phyloP scores from a whole-genome alignment of 1,139 yeast genomes.

The Hyphopichia buzzinii region DNA sequence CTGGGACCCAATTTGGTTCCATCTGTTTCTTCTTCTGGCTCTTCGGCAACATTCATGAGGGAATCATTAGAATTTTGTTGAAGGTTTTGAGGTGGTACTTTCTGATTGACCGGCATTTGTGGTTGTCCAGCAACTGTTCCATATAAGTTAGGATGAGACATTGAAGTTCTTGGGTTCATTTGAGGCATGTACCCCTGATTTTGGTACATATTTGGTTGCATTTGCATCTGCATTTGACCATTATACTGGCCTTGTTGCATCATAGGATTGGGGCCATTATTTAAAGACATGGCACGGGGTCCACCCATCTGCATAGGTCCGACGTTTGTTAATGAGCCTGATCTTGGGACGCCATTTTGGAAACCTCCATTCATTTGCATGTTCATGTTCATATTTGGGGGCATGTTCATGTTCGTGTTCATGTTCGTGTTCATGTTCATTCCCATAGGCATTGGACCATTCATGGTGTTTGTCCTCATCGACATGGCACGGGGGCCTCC shows the following conservation, averaged over 20 bases:
- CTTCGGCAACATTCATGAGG: constrained; percentile 41
- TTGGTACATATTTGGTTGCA: neutral
- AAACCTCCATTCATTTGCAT: too few relatives aligned
- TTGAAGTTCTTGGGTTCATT: neutral
- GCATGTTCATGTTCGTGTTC: neutral
- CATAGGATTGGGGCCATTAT: constrained; percentile 4
- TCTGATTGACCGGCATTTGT: constrained; percentile 1
- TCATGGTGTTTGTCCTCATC: constrained; percentile 9
- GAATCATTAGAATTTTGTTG: constrained; percentile 34
- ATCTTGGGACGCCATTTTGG: neutral
- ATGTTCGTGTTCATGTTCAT: neutral
- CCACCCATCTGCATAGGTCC: neutral
- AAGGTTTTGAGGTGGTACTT: constrained; percentile 1
- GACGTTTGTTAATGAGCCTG: neutral
- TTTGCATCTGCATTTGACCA: constrained; percentile 4
- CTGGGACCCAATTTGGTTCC: constrained; percentile 1
- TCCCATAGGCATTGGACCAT: constrained; percentile 1
- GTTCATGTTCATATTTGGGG: neutral
- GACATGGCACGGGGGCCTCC: constrained; percentile 14
- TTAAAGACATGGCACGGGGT: constrained; percentile 16
- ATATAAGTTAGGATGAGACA: neutral
- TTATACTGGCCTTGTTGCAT: constrained; percentile 4
- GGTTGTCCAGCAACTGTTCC: constrained; percentile 3
- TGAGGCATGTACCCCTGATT: constrained; percentile 1
- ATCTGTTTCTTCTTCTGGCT: constrained; percentile 29